Percentiles rank a stretch among this genome's conserved stretches.
phyloP scores from a whole-genome alignment of 306 rosid genomes.

The Trifolium subterraneum region DNA sequence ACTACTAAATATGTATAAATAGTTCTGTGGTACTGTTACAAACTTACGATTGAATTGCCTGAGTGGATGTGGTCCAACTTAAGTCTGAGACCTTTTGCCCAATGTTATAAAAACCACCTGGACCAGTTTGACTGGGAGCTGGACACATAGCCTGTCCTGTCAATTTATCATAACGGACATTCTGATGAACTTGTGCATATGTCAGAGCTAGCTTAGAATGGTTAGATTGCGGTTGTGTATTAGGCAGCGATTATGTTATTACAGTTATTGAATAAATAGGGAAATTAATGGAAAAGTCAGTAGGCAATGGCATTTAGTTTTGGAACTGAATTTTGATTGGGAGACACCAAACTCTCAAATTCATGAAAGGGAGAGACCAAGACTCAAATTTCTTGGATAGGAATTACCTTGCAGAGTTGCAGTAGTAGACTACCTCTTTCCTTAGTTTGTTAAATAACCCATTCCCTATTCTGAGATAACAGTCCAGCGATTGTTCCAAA shows the following conservation, averaged over 20 bases:
- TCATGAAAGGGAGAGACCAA: neutral
- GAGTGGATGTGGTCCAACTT: slow-evolving; percentile 21
- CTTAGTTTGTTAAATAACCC: neutral
- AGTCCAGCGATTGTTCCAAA: neutral
- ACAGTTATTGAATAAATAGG: neutral
- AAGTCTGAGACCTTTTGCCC: neutral
- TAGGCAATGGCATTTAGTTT: neutral
- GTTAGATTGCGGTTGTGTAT: neutral
- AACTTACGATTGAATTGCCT: slow-evolving; percentile 21
- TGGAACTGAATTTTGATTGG: neutral
- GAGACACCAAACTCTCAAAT: neutral
- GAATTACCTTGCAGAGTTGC: neutral
- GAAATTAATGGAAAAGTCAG: too few relatives aligned
- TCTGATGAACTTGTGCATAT: neutral
- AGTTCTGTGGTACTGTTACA: slow-evolving; percentile 29
- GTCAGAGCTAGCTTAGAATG: neutral
- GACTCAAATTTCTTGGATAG: neutral
- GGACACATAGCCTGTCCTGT: neutral
- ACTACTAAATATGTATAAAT: neutral
- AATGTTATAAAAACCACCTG: neutral
- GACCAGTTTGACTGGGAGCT: neutral
- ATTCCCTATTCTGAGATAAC: neutral
- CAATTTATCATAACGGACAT: neutral
- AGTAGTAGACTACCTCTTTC: neutral
- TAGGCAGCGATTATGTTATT: neutral